Evolutionary conservation across 371 early-diverging fungal species (phyloP).

Genomic region (Blakeslea trispora): DNA sequence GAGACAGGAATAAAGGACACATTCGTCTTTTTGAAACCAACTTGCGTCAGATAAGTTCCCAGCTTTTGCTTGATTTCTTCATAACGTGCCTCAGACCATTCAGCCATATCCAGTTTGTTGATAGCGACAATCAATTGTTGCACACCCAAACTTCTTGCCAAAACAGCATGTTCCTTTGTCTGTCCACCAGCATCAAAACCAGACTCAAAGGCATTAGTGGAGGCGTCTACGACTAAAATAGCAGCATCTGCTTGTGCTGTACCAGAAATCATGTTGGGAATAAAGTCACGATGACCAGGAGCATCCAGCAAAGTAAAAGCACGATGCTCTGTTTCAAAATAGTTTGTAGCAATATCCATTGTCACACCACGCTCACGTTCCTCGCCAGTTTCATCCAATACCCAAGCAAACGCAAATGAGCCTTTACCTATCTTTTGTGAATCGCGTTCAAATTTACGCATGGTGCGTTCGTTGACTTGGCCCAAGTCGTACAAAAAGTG

Average conservation of each 20-base stretch:
- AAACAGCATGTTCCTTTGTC: slow-evolving; percentile 94
- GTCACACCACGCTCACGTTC: slow-evolving; percentile 94
- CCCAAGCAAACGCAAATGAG: slow-evolving; percentile 96
- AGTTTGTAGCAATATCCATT: slow-evolving; percentile 92
- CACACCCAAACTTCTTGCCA: slow-evolving; percentile 89
- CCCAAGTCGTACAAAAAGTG: slow-evolving; percentile 89
- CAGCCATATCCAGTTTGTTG: slow-evolving; percentile 88
- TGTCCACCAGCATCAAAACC: slow-evolving; percentile 98
- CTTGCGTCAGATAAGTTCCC: slow-evolving; percentile 65
- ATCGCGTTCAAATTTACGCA: slow-evolving; percentile 94
- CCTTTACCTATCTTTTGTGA: slow-evolving; percentile 90
- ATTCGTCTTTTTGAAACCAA: slow-evolving; percentile 75
- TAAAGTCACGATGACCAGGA: slow-evolving; percentile 99
- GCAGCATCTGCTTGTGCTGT: slow-evolving; percentile 98
- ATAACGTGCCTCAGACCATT: slow-evolving; percentile 81
- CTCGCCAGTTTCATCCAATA: slow-evolving; percentile 92
- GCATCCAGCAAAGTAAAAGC: slow-evolving; percentile 92
- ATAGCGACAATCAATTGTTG: slow-evolving; percentile 87
- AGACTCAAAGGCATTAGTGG: slow-evolving; percentile 94
- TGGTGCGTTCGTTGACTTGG: slow-evolving; percentile 86
- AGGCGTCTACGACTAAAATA: slow-evolving; percentile 92
- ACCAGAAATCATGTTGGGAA: slow-evolving; percentile 99
- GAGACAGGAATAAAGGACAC: slow-evolving; percentile 84
- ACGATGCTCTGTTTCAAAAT: slow-evolving; percentile 83
- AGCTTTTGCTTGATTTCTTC: slow-evolving; percentile 70